Conservation (phyloP, 2,329 filamentous ascomycete genomes). For the Aspergillus caelatus region DNA sequence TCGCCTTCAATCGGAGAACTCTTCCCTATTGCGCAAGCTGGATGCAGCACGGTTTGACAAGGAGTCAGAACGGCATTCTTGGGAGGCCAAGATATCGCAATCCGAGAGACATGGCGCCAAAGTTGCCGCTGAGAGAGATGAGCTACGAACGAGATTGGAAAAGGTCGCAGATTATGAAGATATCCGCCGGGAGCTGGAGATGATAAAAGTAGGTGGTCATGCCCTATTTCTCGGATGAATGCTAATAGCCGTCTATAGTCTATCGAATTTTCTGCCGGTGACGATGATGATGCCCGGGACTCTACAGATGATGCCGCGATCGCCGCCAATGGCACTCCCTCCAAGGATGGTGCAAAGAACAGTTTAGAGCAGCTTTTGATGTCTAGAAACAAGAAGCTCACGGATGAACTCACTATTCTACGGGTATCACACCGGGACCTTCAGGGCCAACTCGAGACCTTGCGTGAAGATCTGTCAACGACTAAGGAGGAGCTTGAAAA, state of each 20-base stretch:
- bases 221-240: background rate
- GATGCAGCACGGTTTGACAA: conserved; percentile 82
- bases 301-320: conserved; percentile 43
- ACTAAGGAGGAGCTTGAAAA: conserved; percentile 86
- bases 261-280: conserved; percentile 92
- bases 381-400: conserved; percentile 93
- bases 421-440: conserved; percentile 93
- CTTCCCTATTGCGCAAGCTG: conserved; percentile 83
- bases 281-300: conserved; percentile 64
- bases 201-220: conserved; percentile 67
- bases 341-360: conserved; percentile 55
- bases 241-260: conserved; percentile 54
- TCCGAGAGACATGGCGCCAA: conserved; percentile 76
- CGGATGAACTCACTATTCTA: conserved; percentile 88
- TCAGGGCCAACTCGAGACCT: conserved; percentile 73
- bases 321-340: conserved; percentile 52
- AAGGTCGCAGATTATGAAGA: conserved; percentile 96
- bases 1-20: conserved; percentile 89
- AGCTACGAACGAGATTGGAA: conserved; percentile 76
- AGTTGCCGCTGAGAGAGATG: conserved; percentile 78
- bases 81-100: conserved; percentile 75
- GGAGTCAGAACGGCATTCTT: conserved; percentile 74
- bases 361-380: conserved; percentile 88
- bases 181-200: conserved; percentile 91
- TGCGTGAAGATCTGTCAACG: conserved; percentile 81